Base-by-base conservation (phyloP, 2,329 filamentous ascomycete species). In the Daldinia sp. region DNA sequence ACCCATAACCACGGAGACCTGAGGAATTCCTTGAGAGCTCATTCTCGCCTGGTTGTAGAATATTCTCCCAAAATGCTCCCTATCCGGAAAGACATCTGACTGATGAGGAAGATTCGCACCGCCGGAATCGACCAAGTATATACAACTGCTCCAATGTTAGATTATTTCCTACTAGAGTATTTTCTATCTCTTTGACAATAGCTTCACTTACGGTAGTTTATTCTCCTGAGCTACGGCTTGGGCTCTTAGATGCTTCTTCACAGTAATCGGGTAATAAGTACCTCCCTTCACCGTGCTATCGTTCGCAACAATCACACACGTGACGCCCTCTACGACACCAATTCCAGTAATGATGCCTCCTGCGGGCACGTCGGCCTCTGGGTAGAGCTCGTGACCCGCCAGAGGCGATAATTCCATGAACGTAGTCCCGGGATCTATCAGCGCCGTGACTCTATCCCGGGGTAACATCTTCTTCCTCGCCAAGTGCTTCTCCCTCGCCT, bases 21-120 rank as follows among this genome's bases (percentile, higher is more conserved):
- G 95, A 0, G 95, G 95, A 69, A 98, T 97, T 4, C 94, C 93
- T 73, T 90, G 83, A 1, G 92, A 88, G 73, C 92, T 96, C 94
- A 98, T 97, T 76, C 93, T 87, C 2, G 96, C 95, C 81, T 99
- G 95, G 82, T 99, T 98, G 86, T 92, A 99, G 85, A 99, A 99
- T 78, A 98, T 97, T 72, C 95, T 93, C 39, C 95, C 94, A 78
- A 99, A 98, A 80, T 98, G 95, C 61, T 98, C 93, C 72, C 90
- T 87, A 79, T 98, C 95, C 0, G 95, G 96, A 80, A 99, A 98
- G 64, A 98, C 95, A 78, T 98, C 93, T 41, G 94, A 92, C 82
- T 99, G 95, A 77, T 98, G 92, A 13, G 94, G 96, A 18, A 99
- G 88, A 79, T 98, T 98, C 65, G 94, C 96, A 71, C 95, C 95